Percentiles rank a stretch among this genome's conserved stretches.
Conservation (phyloP, 2,329 filamentous ascomycete genomes). For the Colletotrichum godetiae region DNA sequence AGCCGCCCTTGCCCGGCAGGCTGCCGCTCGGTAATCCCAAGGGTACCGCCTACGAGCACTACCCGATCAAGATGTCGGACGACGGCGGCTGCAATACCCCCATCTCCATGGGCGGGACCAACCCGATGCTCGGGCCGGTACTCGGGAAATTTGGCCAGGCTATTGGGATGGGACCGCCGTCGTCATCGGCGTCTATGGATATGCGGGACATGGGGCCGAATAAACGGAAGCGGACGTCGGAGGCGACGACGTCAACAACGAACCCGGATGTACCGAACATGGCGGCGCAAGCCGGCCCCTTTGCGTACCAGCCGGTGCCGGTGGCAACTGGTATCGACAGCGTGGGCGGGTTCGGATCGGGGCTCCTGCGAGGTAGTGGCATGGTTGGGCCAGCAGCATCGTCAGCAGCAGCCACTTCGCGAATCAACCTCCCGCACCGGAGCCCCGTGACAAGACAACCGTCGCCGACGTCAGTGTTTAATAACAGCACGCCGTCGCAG, state of each 20-base stretch:
- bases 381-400: neutral
- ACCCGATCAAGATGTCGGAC: neutral
- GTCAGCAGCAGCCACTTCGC: neutral
- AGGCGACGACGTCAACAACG: neutral
- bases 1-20: slow-evolving; percentile 57
- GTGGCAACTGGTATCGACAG: neutral
- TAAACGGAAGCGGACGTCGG: slow-evolving; percentile 39
- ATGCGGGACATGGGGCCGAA: slow-evolving; percentile 12
- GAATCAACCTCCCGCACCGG: slow-evolving; percentile 26
- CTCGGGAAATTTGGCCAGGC: neutral
- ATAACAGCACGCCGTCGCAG: slow-evolving; percentile 28
- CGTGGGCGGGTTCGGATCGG: slow-evolving; percentile 12
- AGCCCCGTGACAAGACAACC: neutral
- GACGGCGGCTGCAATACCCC: neutral
- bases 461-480: slow-evolving; percentile 16
- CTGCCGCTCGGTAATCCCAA: slow-evolving; percentile 49
- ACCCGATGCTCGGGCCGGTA: too few relatives aligned
- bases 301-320: neutral
- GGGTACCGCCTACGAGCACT: slow-evolving; percentile 22
- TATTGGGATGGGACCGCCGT: neutral
- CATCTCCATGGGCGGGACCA: neutral
- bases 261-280: neutral
- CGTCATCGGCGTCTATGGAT: neutral
- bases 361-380: slow-evolving; percentile 13
- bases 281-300: neutral